Evolutionary conservation across 352 stramenopile genomes (phyloP).

Genomic region (Pythium volutum): DNA sequence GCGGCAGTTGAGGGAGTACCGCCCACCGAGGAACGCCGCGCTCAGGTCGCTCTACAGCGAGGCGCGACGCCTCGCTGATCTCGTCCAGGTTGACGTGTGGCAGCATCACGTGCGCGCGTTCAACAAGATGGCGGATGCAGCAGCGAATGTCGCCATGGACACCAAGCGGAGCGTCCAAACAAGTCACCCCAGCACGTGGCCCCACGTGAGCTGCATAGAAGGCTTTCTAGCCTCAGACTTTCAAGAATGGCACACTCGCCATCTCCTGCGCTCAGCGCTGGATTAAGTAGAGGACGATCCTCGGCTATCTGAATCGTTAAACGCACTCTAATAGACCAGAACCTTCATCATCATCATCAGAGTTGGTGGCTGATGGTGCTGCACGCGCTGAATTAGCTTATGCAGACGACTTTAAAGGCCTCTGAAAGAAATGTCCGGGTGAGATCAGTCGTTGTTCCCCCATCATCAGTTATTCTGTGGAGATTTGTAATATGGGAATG

Average conservation of each 20-base stretch:
- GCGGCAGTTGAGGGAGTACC: background rate
- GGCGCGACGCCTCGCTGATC: background rate
- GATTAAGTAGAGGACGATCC: background rate
- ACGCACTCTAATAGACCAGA: conserved; percentile 8
- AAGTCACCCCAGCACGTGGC: background rate
- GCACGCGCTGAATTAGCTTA: too few species aligned
- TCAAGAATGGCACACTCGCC: background rate
- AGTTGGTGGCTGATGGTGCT: too few species aligned
- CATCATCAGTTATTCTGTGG: too few species aligned
- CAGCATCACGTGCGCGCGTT: conserved; percentile 11
- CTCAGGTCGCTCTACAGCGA: conserved; percentile 1
- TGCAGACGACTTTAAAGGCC: too few species aligned
- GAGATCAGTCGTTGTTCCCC: too few species aligned
- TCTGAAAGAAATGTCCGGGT: too few species aligned
- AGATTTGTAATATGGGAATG: too few species aligned
- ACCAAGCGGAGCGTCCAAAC: background rate
- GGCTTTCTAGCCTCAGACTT: background rate
- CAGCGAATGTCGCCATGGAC: conserved; percentile 11
- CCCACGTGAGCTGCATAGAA: background rate
- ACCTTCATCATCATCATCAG: too few species aligned
- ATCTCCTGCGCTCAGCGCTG: background rate
- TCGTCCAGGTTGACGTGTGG: background rate
- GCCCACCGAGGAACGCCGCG: background rate
- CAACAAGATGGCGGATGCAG: conserved; percentile 23
- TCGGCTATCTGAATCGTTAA: conserved; percentile 6